These are phyloP conservation scores for Peronospora farinosa DNA, from an alignment of 352 stramenopile species.

Conservation along the genomic window DNA sequence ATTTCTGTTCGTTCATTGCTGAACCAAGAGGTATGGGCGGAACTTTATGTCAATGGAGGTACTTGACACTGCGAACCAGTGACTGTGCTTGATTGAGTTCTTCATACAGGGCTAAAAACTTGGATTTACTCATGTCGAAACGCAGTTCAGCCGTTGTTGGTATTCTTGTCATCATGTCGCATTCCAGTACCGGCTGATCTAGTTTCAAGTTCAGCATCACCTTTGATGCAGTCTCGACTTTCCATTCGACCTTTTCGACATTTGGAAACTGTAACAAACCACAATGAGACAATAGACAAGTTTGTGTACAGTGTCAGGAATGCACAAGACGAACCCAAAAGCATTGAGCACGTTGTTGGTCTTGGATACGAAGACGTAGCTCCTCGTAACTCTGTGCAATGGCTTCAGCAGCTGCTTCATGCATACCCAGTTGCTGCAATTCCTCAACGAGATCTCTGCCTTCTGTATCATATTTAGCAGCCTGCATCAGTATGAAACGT, in stretches of 20 bases:
- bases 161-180: conserved; percentile 5
- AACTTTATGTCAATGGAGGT: conserved; percentile 2
- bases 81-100: conserved; percentile 31
- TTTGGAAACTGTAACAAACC: conserved; percentile 23
- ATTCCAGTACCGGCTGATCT: conserved; percentile 24
- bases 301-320: background rate
- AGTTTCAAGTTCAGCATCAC: conserved; percentile 30
- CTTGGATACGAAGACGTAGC: conserved; percentile 23
- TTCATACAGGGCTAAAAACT: conserved; percentile 33
- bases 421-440: conserved; percentile 44
- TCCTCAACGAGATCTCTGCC: conserved; percentile 36
- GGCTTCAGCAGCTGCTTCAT: conserved; percentile 8
- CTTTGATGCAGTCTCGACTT: conserved; percentile 11
- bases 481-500: conserved; percentile 43
- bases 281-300: background rate
- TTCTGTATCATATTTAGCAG: conserved; percentile 40
- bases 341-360: conserved; percentile 25
- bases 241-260: conserved; percentile 27
- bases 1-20: too few relatives aligned
- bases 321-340: conserved; percentile 32
- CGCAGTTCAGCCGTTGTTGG: conserved; percentile 4
- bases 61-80: conserved; percentile 16
- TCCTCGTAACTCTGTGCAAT: conserved; percentile 33
- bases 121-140: conserved; percentile 22
- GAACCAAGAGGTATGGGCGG: background rate